Percentiles rank a stretch among this genome's conserved stretches.
phyloP scores from a whole-genome alignment of 176 grass and related monocot species.

The Secale cereale region DNA sequence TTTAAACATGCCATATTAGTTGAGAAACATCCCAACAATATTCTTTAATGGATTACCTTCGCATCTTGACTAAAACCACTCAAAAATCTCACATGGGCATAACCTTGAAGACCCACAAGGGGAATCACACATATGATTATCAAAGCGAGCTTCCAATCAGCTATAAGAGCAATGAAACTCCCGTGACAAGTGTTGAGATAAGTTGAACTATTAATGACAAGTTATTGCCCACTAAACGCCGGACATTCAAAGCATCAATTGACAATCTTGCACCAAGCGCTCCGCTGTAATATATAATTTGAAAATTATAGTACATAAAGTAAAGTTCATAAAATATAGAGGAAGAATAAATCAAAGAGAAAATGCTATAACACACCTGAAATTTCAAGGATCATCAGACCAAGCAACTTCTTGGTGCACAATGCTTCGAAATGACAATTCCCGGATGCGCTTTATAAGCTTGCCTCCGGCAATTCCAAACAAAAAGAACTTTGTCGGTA shows the following conservation, averaged over 20 bases:
- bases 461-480: conserved; percentile 75
- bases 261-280: conserved; percentile 61
- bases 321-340: neutral
- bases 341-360: neutral
- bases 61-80: conserved; percentile 76
- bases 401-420: conserved; percentile 81
- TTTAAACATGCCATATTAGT: neutral
- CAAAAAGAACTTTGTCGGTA: conserved; percentile 59
- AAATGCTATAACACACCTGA: conserved; percentile 47
- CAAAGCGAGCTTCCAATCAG: conserved; percentile 67
- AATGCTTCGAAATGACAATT: conserved; percentile 58
- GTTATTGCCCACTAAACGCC: conserved; percentile 70
- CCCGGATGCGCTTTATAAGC: conserved; percentile 72
- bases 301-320: neutral
- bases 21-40: neutral
- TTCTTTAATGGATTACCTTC: conserved; percentile 51
- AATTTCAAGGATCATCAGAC: conserved; percentile 78
- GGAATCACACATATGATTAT: conserved; percentile 62
- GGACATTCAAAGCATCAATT: conserved; percentile 66
- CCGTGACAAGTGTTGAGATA: conserved; percentile 37
- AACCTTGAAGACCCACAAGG: conserved; percentile 63
- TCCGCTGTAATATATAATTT: conserved; percentile 43
- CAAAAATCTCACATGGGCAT: conserved; percentile 73
- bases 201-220: conserved; percentile 58
- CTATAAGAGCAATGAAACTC: conserved; percentile 57